These are phyloP conservation scores for Boletus barrowsii DNA, from an alignment of 768 basidiomycete genomes.

Conservation along the genomic window DNA sequence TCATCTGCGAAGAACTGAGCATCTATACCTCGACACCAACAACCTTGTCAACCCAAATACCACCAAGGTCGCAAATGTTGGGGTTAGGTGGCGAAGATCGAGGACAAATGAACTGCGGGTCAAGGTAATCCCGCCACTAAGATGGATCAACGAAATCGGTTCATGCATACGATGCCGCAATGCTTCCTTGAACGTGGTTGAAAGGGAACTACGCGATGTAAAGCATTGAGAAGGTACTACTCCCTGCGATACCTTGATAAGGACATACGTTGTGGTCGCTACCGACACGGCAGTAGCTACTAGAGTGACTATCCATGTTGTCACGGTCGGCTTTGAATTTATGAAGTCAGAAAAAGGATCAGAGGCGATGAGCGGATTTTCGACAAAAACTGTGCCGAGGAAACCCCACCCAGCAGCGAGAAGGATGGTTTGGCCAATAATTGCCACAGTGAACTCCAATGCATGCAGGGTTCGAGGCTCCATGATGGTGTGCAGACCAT, in stretches of 20 bases:
- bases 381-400: background rate
- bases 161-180: slow-evolving; percentile 11
- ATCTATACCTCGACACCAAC: slow-evolving; percentile 14
- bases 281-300: background rate
- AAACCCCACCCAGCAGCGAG: slow-evolving; percentile 1
- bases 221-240: background rate
- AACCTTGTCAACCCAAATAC: slow-evolving; percentile 11
- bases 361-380: background rate
- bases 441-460: background rate
- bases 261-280: background rate
- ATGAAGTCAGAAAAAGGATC: background rate
- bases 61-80: background rate
- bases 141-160: slow-evolving; percentile 10
- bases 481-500: background rate
- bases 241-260: background rate
- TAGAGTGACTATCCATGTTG: background rate
- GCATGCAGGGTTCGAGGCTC: background rate
- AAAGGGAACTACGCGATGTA: background rate
- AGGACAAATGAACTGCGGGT: background rate
- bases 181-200: slow-evolving; percentile 15
- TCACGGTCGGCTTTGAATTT: background rate
- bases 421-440: background rate
- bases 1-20: background rate
- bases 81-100: background rate
- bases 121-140: slow-evolving; percentile 10